Evolutionary conservation across 768 basidiomycete species (phyloP), one percentile per base, ranked within the genome.

Genomic region (Hemileccinum impolitum): DNA sequence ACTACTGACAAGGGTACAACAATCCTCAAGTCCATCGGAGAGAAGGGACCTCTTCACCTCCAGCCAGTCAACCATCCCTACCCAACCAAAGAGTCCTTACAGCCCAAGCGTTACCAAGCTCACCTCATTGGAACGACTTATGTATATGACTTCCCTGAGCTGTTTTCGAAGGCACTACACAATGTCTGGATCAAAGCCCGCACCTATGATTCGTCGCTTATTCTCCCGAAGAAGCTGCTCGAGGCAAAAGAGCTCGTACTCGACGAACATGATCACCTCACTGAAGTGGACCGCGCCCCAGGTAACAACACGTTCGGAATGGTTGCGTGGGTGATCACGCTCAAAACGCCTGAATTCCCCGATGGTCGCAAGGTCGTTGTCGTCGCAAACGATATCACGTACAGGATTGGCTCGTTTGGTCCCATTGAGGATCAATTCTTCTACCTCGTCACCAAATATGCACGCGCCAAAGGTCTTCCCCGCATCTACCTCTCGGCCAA

Each of bases 401-500:
- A 83, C 79, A 94, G 89, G 72, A 98, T 97, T 55, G 96, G 96
- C 45, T 97, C 96, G 12, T 99, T 99, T 69, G 95, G 95, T 38
- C 96, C 96, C 38, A 65, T 73, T 3, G 96, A 99, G 66, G 96
- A 99, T 70, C 87, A 92, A 51, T 99, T 90, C 81, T 98, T 99
- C 76, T 94, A 81, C 72, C 85, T 89, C 48, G 94, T 89, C 45
- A 94, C 94, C 3, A 86, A 94, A 66, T 93, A 95, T 62, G 95
- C 96, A 31, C 90, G 94, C 35, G 72, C 80, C 31, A 80, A 79
- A 34, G 95, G 96, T 42, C 71, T 96, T 23, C 96, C 96, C 41
- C 89, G 96, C 39, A 87, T 99, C 57, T 99, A 99, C 72, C 84
- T 99, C 36, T 98, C 96, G 6, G 96, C 96, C 57, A 99, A 99